Base-by-base conservation (phyloP, 192 early-diverging fungal genomes). In the Geosiphon pyriformis region DNA sequence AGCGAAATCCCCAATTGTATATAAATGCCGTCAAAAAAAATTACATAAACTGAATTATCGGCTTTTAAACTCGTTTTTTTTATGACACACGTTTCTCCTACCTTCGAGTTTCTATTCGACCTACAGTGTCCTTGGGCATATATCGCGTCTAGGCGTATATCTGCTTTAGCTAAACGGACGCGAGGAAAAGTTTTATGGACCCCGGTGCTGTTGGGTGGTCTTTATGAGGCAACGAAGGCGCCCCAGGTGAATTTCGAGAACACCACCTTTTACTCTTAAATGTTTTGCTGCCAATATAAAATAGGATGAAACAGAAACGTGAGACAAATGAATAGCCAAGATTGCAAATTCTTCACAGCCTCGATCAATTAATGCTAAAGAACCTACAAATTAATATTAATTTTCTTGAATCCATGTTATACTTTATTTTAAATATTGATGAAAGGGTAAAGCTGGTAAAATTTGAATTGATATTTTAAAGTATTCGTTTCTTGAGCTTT, bases 101-200 rank as follows among this genome's bases (percentile, higher is more conserved):
- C 32, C 18, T 35, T 68, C 34, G 67, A 68, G 18, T 68, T 68
- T 27, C 57, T 68, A 25, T 68, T 58, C 23, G 67, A 68, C 34
- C 46, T 68, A 32, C 67, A 59, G 48, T 60, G 67, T 59, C 67
- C 67, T 3, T 68, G 67, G 67, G 56, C 67, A 22, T 68, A 68
- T 52, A 68, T 68, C 47, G 67, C 57, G 10, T 68, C 67, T 4
- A 60, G 32, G 32, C 57, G 59, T 20, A 68, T 59, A n/a, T 35
- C 56, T 22, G 22, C n/a, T 18, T 10, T 68, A 31, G 57, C 48
- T 23, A 31, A 51, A 46, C 20, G 67, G 50, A 23, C 25, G 32
- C 47, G 51, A 54, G 64, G 20, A 17, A 55, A 25, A 6, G 25
- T 66, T 10, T 51, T 51, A 55, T 66, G 64, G 50, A 55, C 53